A percentile compares a stretch with the other conserved stretches of the same genome.
phyloP scores from a whole-genome alignment of 495 filamentous ascomycete species.

The Xylaria flabelliformis region DNA sequence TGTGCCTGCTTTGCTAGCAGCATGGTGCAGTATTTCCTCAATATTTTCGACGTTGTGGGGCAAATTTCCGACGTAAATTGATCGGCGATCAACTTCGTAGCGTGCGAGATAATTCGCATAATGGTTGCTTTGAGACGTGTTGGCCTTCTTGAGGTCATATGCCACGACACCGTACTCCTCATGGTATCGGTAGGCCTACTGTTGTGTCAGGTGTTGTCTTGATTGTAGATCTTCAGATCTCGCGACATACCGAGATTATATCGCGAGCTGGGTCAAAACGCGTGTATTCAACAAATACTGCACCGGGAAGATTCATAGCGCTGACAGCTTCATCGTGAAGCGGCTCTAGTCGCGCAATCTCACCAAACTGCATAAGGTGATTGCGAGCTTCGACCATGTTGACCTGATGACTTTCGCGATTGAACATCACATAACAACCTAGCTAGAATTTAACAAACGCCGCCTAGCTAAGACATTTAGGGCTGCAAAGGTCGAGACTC shows the following conservation, averaged over 20 bases:
- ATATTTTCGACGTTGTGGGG: constrained; percentile 42
- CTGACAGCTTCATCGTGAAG: constrained; percentile 36
- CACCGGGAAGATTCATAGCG: constrained; percentile 45
- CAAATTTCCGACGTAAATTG: constrained; percentile 60
- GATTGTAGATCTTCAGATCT: neutral
- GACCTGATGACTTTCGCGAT: constrained; percentile 46
- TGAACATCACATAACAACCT: constrained; percentile 61
- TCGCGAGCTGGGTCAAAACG: constrained; percentile 51
- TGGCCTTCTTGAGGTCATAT: constrained; percentile 45
- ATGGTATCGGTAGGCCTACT: constrained; percentile 40
- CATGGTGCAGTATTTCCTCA: constrained; percentile 44
- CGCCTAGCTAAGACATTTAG: neutral
- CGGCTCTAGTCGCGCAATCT: constrained; percentile 41
- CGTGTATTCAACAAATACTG: constrained; percentile 59
- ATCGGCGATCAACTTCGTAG: constrained; percentile 56
- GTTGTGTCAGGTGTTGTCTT: constrained; percentile 25
- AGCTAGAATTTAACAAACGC: constrained; percentile 25
- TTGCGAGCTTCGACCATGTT: constrained; percentile 50
- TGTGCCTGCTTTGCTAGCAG: constrained; percentile 50
- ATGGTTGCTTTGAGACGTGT: constrained; percentile 29
- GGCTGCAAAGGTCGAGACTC: constrained; percentile 36
- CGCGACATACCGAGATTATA: constrained; percentile 46
- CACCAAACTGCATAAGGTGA: constrained; percentile 51
- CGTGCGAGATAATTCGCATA: constrained; percentile 45
- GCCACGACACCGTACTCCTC: constrained; percentile 38